Base-by-base conservation (phyloP, 2,329 filamentous ascomycete species). In the Tolypocladium endophyticum region DNA sequence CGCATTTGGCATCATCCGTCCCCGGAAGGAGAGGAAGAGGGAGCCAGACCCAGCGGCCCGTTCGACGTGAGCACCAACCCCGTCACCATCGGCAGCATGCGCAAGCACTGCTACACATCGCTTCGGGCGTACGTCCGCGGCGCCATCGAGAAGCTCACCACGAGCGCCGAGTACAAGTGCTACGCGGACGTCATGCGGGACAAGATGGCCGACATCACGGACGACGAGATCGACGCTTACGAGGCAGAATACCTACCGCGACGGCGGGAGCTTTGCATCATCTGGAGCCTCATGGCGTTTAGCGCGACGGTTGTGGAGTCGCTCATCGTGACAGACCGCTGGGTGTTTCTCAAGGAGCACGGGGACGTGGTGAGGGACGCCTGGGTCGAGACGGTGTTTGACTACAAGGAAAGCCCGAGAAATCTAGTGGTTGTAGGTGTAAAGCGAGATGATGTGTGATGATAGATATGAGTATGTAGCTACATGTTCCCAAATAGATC, bases 241-340 rank as follows among this genome's bases (percentile, higher is more conserved):
- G 87, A 89, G 68, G 68, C 71, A 12, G 71, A 74, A 50, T 97
- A 88, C 72, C 71, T 72, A 36, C 79, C 80, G 45, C 80, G 87
- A 59, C 90, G 88, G 76, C 89, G 91, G 66, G 88, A 97, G 69
- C 76, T 99, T 45, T 91, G 88, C 68, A 82, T 95, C 9, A 84
- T 95, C 61, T 99, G 94, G 94, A 91, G 85, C 65, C 73, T 99
- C 67, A 99, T 99, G 93, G 92, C 94, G 1, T 97, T 96, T 68
- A 95, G 91, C 71, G 92, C 93, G 3, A 85, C 85, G 25, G 88
- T 96, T 4, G 87, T 95, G 2, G 94, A 99, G 77, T 90, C 91
- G 38, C 78, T 95, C 61, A 93, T 99, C 67, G 91, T 96, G 57
- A 85, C 88, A 54, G 94, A 99, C 77, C 82, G 94, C 54, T 99